These are phyloP conservation scores for Pyrenophora graminea DNA, from an alignment of 2,329 filamentous ascomycete species.

Conservation along the genomic window DNA sequence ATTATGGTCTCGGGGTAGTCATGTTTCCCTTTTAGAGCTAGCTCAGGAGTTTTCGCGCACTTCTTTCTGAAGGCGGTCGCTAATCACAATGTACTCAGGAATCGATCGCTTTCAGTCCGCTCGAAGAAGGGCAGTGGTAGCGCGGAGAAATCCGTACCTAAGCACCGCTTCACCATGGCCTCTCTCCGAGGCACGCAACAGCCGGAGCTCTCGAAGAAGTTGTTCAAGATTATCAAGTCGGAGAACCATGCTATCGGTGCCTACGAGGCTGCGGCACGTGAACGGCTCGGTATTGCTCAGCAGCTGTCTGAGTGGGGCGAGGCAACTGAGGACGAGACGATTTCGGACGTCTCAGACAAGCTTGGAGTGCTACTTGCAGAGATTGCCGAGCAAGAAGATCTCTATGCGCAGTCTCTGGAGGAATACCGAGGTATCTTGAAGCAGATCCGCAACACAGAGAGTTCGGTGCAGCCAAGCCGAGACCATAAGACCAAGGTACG, in stretches of 20 bases:
- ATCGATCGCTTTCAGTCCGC: constrained; percentile 74
- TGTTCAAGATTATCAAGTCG: constrained; percentile 92
- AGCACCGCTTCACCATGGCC: constrained; percentile 80
- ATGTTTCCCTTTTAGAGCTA: not conserved
- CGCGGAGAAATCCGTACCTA: constrained; percentile 50
- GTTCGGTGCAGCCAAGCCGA: constrained; percentile 88
- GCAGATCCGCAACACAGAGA: constrained; percentile 92
- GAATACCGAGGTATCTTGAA: constrained; percentile 83
- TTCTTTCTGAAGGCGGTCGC: constrained; percentile 5
- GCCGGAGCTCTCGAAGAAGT: constrained; percentile 84
- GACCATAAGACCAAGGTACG: constrained; percentile 76
- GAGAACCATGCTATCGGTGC: constrained; percentile 86
- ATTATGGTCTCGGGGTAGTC: not conserved
- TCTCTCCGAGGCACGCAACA: constrained; percentile 84
- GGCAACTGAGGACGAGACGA: constrained; percentile 80
- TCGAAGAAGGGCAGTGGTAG: constrained; percentile 60
- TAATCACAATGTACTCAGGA: constrained; percentile 57
- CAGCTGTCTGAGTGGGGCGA: constrained; percentile 98
- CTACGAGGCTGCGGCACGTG: constrained; percentile 82
- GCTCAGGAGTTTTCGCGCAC: not conserved
- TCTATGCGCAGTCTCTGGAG: constrained; percentile 83
- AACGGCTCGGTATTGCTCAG: constrained; percentile 80
- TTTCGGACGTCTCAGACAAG: constrained; percentile 94
- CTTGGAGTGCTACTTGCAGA: constrained; percentile 89
- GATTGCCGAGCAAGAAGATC: constrained; percentile 90